Evolutionary conservation across 2,329 filamentous ascomycete genomes (phyloP).

Genomic region (Colletotrichum limetticola): DNA sequence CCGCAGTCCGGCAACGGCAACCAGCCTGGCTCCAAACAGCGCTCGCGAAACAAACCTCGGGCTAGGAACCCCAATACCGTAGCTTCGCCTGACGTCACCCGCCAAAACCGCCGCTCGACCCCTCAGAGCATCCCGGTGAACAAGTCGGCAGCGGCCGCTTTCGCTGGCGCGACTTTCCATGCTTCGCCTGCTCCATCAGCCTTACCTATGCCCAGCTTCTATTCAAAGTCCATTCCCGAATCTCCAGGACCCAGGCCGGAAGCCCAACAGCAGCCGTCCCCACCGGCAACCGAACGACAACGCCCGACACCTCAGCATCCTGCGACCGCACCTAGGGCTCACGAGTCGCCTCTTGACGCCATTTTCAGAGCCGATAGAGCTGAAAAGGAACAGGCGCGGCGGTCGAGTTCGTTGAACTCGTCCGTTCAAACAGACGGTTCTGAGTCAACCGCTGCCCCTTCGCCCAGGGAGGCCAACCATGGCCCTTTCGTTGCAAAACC

Average conservation of each 20-base stretch:
- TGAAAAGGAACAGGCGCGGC: constrained; percentile 73
- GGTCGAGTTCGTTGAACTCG: constrained; percentile 61
- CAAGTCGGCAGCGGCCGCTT: constrained; percentile 68
- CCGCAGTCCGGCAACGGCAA: constrained; percentile 43
- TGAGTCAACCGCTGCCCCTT: constrained; percentile 62
- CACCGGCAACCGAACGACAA: constrained; percentile 63
- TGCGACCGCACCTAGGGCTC: constrained; percentile 41
- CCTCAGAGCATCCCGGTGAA: constrained; percentile 44
- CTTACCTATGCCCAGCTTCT: constrained; percentile 90
- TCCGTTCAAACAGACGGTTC: constrained; percentile 51
- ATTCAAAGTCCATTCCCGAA: constrained; percentile 77
- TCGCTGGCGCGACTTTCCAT: constrained; percentile 94
- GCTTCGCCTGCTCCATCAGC: constrained; percentile 92
- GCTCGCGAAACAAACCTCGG: constrained; percentile 36
- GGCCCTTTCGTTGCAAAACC: constrained; percentile 29
- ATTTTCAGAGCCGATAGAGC: constrained; percentile 90
- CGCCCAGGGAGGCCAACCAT: constrained; percentile 43
- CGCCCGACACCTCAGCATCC: constrained; percentile 57
- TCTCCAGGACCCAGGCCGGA: constrained; percentile 57
- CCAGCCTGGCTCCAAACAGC: constrained; percentile 40
- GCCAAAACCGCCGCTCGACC: constrained; percentile 55
- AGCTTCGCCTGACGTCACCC: constrained; percentile 55
- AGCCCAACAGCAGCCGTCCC: constrained; percentile 57
- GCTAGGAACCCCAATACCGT: constrained; percentile 32
- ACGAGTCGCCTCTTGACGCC: constrained; percentile 85